Percentiles rank a stretch among this genome's conserved stretches.
Evolutionary conservation across 169 alveolate genomes (phyloP).

Genomic region (Theileria annulata): DNA sequence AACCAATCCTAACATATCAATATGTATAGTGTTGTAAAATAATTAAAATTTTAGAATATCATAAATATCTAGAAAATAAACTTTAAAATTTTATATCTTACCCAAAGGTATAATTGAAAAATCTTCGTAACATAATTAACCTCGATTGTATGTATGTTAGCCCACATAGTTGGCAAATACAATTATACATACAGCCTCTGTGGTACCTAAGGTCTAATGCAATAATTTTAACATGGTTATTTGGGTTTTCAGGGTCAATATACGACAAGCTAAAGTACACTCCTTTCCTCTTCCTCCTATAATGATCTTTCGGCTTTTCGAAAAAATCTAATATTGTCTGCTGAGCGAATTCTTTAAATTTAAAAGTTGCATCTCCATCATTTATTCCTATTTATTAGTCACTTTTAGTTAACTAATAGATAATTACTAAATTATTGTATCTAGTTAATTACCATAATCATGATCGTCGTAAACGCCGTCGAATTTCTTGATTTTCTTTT

Average conservation of each 20-base stretch:
- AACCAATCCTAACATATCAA: constrained; percentile 38
- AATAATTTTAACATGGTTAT: constrained; percentile 74
- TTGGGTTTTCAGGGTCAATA: constrained; percentile 74
- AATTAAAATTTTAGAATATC: background rate
- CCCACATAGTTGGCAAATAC: constrained; percentile 61
- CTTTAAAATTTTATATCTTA: background rate
- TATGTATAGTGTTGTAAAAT: no score
- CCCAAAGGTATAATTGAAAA: constrained; percentile 67
- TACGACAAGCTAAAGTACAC: constrained; percentile 78
- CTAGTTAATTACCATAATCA: constrained; percentile 71
- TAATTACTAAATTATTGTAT: background rate
- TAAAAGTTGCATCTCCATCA: constrained; percentile 74
- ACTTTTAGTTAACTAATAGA: background rate
- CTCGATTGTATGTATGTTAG: constrained; percentile 21
- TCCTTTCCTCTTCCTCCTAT: constrained; percentile 79
- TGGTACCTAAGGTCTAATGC: constrained; percentile 79
- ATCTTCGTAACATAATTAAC: constrained; percentile 28
- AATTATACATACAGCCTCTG: constrained; percentile 73
- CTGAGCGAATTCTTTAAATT: constrained; percentile 70
- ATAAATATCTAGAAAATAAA: background rate
- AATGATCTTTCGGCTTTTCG: constrained; percentile 75
- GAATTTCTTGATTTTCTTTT: constrained; percentile 46
- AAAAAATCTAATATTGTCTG: constrained; percentile 71
- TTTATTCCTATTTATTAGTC: constrained; percentile 48
- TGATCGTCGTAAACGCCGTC: constrained; percentile 87